phyloP scores from a whole-genome alignment of 306 rosid species.

The Quercus berberidifolia region DNA sequence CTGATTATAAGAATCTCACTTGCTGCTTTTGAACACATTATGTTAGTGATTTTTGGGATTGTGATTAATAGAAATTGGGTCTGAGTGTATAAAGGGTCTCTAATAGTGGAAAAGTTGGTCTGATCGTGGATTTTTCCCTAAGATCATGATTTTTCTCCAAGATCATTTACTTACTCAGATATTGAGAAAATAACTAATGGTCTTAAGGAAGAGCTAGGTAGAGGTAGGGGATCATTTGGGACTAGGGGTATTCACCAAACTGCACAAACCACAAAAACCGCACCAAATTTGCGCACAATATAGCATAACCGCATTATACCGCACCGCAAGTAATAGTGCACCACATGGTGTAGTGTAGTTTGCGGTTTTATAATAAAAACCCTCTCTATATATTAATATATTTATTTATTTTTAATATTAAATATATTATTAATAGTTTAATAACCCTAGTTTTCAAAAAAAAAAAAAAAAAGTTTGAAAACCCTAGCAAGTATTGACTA shows the following conservation, averaged over 20 bases:
- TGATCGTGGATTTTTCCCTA: background rate
- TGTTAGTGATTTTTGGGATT: background rate
- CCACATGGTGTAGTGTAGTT: fast-evolving
- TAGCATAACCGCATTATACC: fast-evolving
- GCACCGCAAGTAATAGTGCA: no score
- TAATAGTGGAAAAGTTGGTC: background rate
- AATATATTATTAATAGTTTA: no score
- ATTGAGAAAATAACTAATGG: background rate
- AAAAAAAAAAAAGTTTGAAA: no score
- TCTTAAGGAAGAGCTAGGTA: background rate
- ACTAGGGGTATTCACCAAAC: background rate
- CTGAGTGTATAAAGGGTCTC: background rate
- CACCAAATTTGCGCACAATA: fast-evolving
- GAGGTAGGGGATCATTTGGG: background rate
- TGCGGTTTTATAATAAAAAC: no score
- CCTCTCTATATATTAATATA: no score
- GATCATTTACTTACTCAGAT: background rate
- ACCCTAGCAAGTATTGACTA: no score
- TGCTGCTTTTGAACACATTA: background rate
- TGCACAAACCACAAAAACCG: fast-evolving
- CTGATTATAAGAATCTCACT: background rate
- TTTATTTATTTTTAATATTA: no score
- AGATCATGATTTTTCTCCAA: background rate
- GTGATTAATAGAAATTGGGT: background rate
- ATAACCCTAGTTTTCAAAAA: no score